Evolutionary conservation across 192 early-diverging fungal genomes (phyloP).

Genomic region (Pecoramyces ruminantium): DNA sequence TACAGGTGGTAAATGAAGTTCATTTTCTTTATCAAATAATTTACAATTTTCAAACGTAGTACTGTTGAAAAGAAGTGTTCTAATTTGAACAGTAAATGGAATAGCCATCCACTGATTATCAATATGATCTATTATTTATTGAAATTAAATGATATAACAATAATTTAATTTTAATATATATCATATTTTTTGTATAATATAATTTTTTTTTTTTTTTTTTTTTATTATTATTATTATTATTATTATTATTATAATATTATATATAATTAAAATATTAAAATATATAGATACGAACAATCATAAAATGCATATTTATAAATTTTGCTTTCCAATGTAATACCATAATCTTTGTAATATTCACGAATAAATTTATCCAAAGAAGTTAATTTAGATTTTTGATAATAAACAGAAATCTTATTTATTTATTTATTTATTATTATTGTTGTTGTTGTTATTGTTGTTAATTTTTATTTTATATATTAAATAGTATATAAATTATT

Average conservation of each 20-base stretch:
- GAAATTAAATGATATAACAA: too few relatives aligned
- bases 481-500: too few relatives aligned
- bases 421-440: too few relatives aligned
- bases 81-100: not conserved
- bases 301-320: not conserved
- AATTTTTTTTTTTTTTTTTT: too few relatives aligned
- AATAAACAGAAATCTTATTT: not conserved
- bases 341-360: not conserved
- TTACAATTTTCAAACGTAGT: not conserved
- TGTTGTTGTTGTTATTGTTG: too few relatives aligned
- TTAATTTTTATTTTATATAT: too few relatives aligned
- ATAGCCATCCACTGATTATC: not conserved
- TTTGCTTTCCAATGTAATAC: not conserved
- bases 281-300: not conserved
- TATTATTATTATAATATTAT: too few relatives aligned
- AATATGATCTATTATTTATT: not conserved
- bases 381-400: not conserved
- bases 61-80: not conserved
- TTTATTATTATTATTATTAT: too few relatives aligned
- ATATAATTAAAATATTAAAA: not conserved
- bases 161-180: too few relatives aligned
- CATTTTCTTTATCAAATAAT: not conserved
- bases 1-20: not conserved
- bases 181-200: too few relatives aligned
- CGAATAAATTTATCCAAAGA: not conserved